Evolutionary conservation across 352 stramenopile genomes (phyloP).

Genomic region (Globisporangium echinulatum): DNA sequence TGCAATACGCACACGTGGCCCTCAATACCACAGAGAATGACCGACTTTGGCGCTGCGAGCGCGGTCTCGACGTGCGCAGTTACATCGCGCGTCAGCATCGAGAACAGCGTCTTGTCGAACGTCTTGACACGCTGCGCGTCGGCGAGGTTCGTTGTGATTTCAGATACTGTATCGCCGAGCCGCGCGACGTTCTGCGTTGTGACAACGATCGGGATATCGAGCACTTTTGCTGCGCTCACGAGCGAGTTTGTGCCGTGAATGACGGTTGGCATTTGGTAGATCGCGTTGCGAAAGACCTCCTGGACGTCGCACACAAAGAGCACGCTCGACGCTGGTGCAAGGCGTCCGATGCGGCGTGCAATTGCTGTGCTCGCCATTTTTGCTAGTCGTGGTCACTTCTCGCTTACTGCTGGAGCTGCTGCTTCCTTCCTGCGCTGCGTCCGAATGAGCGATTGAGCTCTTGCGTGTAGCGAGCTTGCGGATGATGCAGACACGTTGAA

Average conservation of each 20-base stretch:
- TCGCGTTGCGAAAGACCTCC: constrained; percentile 93
- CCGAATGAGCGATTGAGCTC: too few relatives aligned
- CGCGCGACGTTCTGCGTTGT: constrained; percentile 96
- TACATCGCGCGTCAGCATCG: constrained; percentile 95
- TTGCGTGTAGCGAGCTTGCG: not conserved
- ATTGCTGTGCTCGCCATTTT: not conserved
- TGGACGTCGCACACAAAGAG: constrained; percentile 97
- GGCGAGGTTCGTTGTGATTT: constrained; percentile 60
- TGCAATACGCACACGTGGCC: constrained; percentile 93
- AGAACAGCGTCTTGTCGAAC: constrained; percentile 98
- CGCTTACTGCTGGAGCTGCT: too few relatives aligned
- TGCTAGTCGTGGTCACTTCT: too few relatives aligned
- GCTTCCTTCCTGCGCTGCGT: not conserved
- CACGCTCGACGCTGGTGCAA: constrained; percentile 63
- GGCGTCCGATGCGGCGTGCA: constrained; percentile 26
- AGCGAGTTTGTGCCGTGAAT: constrained; percentile 74
- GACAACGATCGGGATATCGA: constrained; percentile 91
- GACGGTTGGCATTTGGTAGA: constrained; percentile 91
- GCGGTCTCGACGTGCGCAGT: constrained; percentile 55
- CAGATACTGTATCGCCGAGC: constrained; percentile 86
- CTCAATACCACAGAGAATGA: constrained; percentile 97
- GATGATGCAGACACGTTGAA: constrained; percentile 4
- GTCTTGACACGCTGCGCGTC: constrained; percentile 40
- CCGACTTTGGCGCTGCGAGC: constrained; percentile 56
- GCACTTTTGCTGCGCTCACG: constrained; percentile 62